Evolutionary conservation across 2,329 filamentous ascomycete species (phyloP).

Genomic region (Grosmannia serpens): DNA sequence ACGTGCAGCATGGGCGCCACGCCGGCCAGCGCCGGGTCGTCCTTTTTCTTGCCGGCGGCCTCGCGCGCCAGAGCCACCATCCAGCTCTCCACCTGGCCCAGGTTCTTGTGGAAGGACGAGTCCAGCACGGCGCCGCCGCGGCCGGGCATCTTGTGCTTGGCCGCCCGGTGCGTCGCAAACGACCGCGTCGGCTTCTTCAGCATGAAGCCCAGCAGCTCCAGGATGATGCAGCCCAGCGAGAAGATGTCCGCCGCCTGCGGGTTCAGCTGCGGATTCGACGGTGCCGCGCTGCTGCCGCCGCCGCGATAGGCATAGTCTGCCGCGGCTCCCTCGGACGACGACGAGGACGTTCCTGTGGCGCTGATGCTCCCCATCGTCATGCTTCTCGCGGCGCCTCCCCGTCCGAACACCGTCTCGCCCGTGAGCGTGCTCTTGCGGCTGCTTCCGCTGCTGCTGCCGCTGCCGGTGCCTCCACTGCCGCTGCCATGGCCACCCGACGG

Average conservation of each 20-base stretch:
- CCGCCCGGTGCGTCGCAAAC: constrained; percentile 54
- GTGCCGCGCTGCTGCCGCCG: neutral
- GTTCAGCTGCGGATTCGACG: constrained; percentile 30
- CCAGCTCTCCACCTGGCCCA: constrained; percentile 58
- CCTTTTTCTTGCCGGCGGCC: constrained; percentile 22
- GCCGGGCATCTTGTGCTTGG: constrained; percentile 48
- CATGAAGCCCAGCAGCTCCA: constrained; percentile 59
- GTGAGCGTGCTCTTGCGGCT: constrained; percentile 9
- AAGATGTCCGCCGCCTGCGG: constrained; percentile 58
- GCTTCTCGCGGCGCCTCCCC: neutral
- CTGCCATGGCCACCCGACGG: constrained; percentile 15
- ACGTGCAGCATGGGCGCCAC: constrained; percentile 41
- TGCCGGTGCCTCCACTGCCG: constrained; percentile 20
- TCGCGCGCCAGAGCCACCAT: constrained; percentile 50
- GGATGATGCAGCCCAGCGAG: constrained; percentile 59
- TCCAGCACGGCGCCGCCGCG: constrained; percentile 52
- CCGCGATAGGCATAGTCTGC: neutral
- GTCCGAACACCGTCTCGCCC: neutral
- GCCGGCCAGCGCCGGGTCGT: constrained; percentile 35
- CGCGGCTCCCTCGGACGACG: neutral
- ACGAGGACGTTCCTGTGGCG: constrained; percentile 6
- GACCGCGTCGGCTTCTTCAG: constrained; percentile 55
- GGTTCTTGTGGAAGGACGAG: constrained; percentile 61
- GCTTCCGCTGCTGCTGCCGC: constrained; percentile 23
- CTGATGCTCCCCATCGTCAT: constrained; percentile 6